A percentile compares a stretch with the other conserved stretches of the same genome.
Evolutionary conservation across 352 stramenopile species (phyloP).

Genomic region (Globisporangium nunn): DNA sequence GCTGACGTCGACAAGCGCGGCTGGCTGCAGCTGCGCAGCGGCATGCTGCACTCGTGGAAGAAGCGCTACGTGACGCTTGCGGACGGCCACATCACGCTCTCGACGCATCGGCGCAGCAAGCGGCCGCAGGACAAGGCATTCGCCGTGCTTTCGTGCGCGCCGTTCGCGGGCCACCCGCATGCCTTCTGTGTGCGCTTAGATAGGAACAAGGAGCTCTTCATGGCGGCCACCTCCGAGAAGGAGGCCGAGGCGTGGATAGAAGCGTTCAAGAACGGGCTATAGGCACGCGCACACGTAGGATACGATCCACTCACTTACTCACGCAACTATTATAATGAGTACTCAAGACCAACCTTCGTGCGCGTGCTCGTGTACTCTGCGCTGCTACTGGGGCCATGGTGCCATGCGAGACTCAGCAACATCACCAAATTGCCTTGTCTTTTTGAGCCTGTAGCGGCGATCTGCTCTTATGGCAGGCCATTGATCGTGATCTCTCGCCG

Average conservation of each 20-base stretch:
- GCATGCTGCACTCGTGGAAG: constrained; percentile 37
- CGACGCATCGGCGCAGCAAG: constrained; percentile 21
- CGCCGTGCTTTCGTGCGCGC: constrained; percentile 39
- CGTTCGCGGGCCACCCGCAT: constrained; percentile 30
- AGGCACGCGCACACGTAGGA: not conserved
- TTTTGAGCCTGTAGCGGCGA: too few relatives aligned
- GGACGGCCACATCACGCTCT: constrained; percentile 39
- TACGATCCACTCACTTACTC: not conserved
- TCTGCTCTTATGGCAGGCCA: too few relatives aligned
- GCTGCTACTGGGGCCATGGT: too few relatives aligned
- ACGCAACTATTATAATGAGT: not conserved
- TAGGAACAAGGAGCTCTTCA: constrained; percentile 47
- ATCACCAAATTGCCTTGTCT: too few relatives aligned
- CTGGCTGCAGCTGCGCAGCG: constrained; percentile 34
- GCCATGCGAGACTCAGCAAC: too few relatives aligned
- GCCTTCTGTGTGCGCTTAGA: constrained; percentile 44
- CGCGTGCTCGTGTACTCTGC: too few relatives aligned
- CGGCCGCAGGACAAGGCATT: constrained; percentile 29
- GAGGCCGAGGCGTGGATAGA: constrained; percentile 48
- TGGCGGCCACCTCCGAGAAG: constrained; percentile 31
- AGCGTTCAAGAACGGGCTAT: constrained; percentile 33
- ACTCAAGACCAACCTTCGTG: too few relatives aligned
- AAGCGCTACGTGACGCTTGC: constrained; percentile 44
- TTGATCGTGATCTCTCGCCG: not conserved
- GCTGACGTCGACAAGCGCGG: constrained; percentile 26